Conservation (phyloP, 1,284 basidiomycete genomes). For the Sanguinoderma infundibulare region DNA sequence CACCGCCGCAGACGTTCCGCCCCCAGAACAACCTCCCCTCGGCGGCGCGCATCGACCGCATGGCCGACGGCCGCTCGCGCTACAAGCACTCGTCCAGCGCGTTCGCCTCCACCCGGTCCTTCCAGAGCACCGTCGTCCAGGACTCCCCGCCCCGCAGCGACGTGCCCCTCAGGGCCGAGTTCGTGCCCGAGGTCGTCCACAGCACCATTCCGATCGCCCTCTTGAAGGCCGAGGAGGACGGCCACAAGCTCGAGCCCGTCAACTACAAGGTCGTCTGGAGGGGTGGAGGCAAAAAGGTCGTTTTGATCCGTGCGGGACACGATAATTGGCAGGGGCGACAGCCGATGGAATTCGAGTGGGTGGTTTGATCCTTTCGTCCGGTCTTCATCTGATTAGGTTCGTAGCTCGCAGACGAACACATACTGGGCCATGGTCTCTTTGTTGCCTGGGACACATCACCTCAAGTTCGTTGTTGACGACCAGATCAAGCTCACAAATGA, state of each 20-base stretch:
- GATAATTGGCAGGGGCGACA: conserved; percentile 72
- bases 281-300: conserved; percentile 62
- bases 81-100: conserved; percentile 41
- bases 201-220: conserved; percentile 68
- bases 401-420: conserved; percentile 40
- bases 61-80: conserved; percentile 27
- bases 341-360: conserved; percentile 66
- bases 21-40: conserved; percentile 39
- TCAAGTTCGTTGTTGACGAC: conserved; percentile 96
- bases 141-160: conserved; percentile 35
- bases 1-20: conserved; percentile 38
- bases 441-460: conserved; percentile 91
- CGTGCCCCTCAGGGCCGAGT: conserved; percentile 37
- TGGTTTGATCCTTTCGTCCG: conserved; percentile 13
- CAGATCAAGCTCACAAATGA: conserved; percentile 81
- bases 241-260: conserved; percentile 43
- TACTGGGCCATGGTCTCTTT: conserved; percentile 60
- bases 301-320: conserved; percentile 71
- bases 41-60: conserved; percentile 36
- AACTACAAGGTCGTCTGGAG: conserved; percentile 66
- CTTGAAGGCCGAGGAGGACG: conserved; percentile 41
- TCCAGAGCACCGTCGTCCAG: conserved; percentile 38
- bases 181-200: conserved; percentile 59
- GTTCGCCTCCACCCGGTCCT: conserved; percentile 48
- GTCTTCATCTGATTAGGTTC: conserved; percentile 3